Conservation (phyloP, 2,329 filamentous ascomycete species). For the Pseudogymnoascus sp. region DNA sequence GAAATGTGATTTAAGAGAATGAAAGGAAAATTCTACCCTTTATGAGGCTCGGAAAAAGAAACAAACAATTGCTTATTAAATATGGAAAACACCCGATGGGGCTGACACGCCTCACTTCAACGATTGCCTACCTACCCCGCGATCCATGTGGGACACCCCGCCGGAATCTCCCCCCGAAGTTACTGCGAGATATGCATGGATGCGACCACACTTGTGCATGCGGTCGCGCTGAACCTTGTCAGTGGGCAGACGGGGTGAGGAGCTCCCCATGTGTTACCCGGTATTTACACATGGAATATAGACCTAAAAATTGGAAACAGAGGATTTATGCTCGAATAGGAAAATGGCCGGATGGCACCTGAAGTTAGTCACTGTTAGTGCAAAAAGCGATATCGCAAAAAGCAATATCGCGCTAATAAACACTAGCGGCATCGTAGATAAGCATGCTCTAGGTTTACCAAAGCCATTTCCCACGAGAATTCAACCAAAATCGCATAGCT, state of each 20-base stretch:
- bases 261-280: neutral
- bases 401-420: neutral
- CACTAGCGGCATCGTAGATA: neutral
- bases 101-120: constrained; percentile 1
- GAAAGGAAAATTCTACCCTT: neutral
- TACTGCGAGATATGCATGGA: neutral
- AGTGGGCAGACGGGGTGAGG: neutral
- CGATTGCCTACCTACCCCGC: neutral
- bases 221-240: neutral
- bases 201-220: neutral
- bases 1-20: neutral
- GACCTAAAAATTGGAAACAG: neutral
- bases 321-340: neutral
- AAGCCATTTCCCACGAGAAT: neutral
- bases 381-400: neutral
- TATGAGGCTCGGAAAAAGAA: neutral
- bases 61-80: neutral
- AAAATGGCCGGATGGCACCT: neutral
- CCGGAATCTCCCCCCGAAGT: neutral
- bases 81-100: neutral
- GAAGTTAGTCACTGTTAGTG: neutral
- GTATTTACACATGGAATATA: neutral
- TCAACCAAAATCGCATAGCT: neutral
- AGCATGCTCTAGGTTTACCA: neutral
- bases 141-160: constrained; percentile 4